Conservation (phyloP, 2,329 filamentous ascomycete species). For the Cladosporium oxysporum region DNA sequence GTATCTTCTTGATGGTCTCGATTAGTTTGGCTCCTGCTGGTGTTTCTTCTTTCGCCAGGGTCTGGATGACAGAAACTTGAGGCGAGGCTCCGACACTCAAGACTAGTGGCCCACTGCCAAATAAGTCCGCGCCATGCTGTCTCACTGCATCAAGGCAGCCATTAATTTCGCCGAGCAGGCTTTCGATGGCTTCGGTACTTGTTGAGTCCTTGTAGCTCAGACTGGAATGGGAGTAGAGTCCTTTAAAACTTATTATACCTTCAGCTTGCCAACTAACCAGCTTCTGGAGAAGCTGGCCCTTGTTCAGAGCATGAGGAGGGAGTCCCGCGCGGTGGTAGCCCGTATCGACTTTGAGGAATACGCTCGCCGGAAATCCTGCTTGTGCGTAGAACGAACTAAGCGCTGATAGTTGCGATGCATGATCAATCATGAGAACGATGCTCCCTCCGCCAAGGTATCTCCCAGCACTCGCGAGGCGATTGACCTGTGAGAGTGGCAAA, state of each 20-base stretch:
- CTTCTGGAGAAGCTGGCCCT: background rate
- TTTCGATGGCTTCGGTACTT: background rate
- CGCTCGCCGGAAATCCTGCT: background rate
- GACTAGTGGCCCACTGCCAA: background rate
- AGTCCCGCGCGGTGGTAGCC: background rate
- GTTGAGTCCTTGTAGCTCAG: background rate
- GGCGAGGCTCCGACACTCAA: background rate
- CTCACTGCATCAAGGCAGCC: background rate
- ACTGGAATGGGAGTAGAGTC: background rate
- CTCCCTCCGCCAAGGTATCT: slow-evolving; percentile 23
- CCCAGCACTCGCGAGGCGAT: slow-evolving; percentile 61
- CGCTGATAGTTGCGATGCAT: background rate
- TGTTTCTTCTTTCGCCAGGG: background rate
- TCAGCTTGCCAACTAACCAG: background rate
- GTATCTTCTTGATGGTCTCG: background rate
- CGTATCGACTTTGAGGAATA: background rate
- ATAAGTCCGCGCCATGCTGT: background rate
- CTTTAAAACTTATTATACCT: background rate
- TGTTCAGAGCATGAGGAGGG: background rate
- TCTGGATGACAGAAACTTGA: background rate
- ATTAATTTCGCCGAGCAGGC: background rate
- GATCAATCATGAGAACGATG: background rate
- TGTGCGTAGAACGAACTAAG: background rate
- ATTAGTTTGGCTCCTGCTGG: background rate
- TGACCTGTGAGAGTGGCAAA: slow-evolving; percentile 61